A percentile compares a stretch with the other conserved stretches of the same genome.
Evolutionary conservation across 768 basidiomycete species (phyloP).

Genomic region (Podaxis carcinomalis): DNA sequence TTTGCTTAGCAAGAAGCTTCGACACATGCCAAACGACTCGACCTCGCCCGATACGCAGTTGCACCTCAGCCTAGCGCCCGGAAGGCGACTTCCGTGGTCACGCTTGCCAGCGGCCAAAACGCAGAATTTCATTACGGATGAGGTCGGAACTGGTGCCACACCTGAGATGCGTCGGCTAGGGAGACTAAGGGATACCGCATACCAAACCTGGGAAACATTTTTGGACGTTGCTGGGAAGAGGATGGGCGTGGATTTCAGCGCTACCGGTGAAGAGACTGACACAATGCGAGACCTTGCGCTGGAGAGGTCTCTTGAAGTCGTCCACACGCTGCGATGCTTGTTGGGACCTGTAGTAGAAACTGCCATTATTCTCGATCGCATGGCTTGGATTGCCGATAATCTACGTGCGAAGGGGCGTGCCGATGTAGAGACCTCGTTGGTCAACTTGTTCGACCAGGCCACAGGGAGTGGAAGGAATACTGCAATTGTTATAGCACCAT

Average conservation of each 20-base stretch:
- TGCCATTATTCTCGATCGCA: constrained; percentile 58
- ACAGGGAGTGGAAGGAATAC: constrained; percentile 72
- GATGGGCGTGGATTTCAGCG: constrained; percentile 22
- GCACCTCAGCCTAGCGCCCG: not conserved
- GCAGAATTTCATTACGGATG: not conserved
- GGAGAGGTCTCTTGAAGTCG: constrained; percentile 45
- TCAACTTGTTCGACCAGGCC: constrained; percentile 72
- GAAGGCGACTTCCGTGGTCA: constrained; percentile 15
- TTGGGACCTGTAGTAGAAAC: constrained; percentile 67
- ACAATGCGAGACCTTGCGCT: constrained; percentile 15
- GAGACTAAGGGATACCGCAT: constrained; percentile 45
- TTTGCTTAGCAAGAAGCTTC: constrained; percentile 30
- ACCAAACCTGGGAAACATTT: constrained; percentile 47
- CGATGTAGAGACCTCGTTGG: constrained; percentile 18
- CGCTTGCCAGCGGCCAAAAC: constrained; percentile 13
- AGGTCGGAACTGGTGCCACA: constrained; percentile 1
- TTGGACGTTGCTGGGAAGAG: constrained; percentile 24
- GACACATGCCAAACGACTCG: not conserved
- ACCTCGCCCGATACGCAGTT: not conserved
- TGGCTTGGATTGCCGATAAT: constrained; percentile 45
- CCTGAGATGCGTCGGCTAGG: constrained; percentile 26
- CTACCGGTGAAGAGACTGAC: not conserved
- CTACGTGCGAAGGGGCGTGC: not conserved
- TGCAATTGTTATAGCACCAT: constrained; percentile 49
- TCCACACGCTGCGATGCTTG: constrained; percentile 66